These are phyloP conservation scores for Polytrichum formosum DNA, from an alignment of 225 moss, liverwort and hornwort species.

Conservation along the genomic window DNA sequence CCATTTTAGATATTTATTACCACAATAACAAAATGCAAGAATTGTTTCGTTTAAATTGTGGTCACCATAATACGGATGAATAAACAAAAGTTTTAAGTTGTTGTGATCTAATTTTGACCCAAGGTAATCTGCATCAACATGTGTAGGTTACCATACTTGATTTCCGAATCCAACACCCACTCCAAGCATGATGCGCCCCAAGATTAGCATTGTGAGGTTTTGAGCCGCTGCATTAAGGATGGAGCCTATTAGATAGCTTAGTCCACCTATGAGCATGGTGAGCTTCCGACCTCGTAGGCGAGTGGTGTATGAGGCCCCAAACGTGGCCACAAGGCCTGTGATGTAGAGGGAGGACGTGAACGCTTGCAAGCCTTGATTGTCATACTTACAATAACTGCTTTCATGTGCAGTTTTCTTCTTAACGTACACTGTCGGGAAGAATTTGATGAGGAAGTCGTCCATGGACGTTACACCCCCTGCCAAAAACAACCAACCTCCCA, in stretches of 20 bases:
- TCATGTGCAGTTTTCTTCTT: neutral
- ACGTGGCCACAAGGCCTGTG: constrained; percentile 3
- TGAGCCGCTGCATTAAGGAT: neutral
- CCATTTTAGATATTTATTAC: too few relatives aligned
- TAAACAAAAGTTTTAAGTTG: too few relatives aligned
- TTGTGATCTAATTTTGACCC: too few relatives aligned
- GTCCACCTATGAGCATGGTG: constrained; percentile 4
- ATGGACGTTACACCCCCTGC: constrained; percentile 1
- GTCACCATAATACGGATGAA: too few relatives aligned
- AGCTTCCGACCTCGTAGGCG: neutral
- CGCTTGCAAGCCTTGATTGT: constrained; percentile 5
- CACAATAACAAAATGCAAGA: too few relatives aligned
- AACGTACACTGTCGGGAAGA: neutral
- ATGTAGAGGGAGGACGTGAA: constrained; percentile 1
- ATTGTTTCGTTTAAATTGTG: too few relatives aligned
- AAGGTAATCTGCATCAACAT: too few relatives aligned
- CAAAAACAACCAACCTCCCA: neutral
- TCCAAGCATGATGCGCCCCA: constrained; percentile 4
- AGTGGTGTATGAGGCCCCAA: neutral
- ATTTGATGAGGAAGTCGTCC: constrained; percentile 7
- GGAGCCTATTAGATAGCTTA: neutral
- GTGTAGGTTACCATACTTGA: neutral
- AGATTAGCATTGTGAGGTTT: neutral
- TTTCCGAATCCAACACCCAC: constrained; percentile 3
- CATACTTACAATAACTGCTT: constrained; percentile 1